These are phyloP conservation scores for Fusarium sp. DNA, from an alignment of 2,329 filamentous ascomycete genomes.

Conservation along the genomic window DNA sequence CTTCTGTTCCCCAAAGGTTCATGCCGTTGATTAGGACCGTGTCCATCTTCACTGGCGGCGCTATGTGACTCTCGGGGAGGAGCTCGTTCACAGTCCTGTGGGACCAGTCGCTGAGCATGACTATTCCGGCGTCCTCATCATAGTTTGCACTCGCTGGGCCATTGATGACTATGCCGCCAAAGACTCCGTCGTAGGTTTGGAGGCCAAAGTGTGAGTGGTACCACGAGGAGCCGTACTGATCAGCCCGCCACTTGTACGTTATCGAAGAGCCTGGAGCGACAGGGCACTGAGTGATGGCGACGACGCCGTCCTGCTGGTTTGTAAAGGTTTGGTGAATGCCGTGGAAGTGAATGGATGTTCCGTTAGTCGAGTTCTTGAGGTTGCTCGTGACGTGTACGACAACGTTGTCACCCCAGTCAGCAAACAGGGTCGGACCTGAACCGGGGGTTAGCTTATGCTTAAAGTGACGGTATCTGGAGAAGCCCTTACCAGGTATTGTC, in stretches of 20 bases:
- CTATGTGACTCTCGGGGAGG: constrained; percentile 31
- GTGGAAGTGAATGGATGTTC: constrained; percentile 71
- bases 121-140: constrained; percentile 68
- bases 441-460: neutral
- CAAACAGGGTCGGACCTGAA: constrained; percentile 62
- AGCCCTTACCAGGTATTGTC: constrained; percentile 58
- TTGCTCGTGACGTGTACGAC: constrained; percentile 63
- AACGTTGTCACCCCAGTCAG: constrained; percentile 61
- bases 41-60: constrained; percentile 46
- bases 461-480: too few relatives aligned
- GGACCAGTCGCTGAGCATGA: constrained; percentile 69
- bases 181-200: constrained; percentile 63
- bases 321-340: constrained; percentile 66
- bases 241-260: constrained; percentile 67
- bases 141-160: constrained; percentile 68
- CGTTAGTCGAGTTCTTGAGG: constrained; percentile 55
- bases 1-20: constrained; percentile 46
- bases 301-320: constrained; percentile 66
- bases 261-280: constrained; percentile 60
- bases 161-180: constrained; percentile 69
- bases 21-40: constrained; percentile 59
- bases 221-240: constrained; percentile 65
- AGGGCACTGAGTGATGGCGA: constrained; percentile 59
- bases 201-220: constrained; percentile 69
- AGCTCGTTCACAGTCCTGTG: constrained; percentile 55